Evolutionary conservation across 1,284 basidiomycete species (phyloP).

Genomic region (Termitomyces sp.): DNA sequence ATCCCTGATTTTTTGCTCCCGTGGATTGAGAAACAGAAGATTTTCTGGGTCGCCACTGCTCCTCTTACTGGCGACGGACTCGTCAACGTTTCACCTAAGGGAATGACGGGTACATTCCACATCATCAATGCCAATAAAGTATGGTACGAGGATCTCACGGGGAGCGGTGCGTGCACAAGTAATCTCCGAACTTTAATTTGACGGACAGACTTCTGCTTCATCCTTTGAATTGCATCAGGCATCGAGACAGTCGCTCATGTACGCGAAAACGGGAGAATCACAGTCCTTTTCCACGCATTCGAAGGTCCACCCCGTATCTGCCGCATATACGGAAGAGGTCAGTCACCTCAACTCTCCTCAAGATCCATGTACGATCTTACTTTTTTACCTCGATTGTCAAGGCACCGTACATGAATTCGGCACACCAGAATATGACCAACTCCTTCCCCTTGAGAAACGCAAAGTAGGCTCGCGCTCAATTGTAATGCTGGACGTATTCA

Average conservation of each 20-base stretch:
- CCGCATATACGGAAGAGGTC: slow-evolving; percentile 32
- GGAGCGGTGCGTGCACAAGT: slow-evolving; percentile 38
- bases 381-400: slow-evolving; percentile 14
- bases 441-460: slow-evolving; percentile 36
- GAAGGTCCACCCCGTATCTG: slow-evolving; percentile 47
- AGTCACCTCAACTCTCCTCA: background rate
- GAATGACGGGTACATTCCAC: slow-evolving; percentile 43
- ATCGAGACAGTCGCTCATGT: slow-evolving; percentile 56
- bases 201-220: background rate
- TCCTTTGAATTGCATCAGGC: slow-evolving; percentile 26
- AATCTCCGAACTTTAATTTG: background rate
- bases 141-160: slow-evolving; percentile 59
- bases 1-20: slow-evolving; percentile 39
- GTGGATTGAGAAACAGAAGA: slow-evolving; percentile 49
- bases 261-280: slow-evolving; percentile 52
- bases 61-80: slow-evolving; percentile 44
- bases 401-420: slow-evolving; percentile 48
- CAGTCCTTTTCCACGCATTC: slow-evolving; percentile 53
- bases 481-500: slow-evolving; percentile 45
- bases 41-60: slow-evolving; percentile 57
- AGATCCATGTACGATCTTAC: background rate
- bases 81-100: slow-evolving; percentile 53
- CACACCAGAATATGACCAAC: slow-evolving; percentile 42
- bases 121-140: slow-evolving; percentile 41
- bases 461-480: slow-evolving; percentile 46